A percentile compares a stretch with the other conserved stretches of the same genome.
Conservation (phyloP, 345 rosid genomes). For the Arabidopsis suecica region DNA sequence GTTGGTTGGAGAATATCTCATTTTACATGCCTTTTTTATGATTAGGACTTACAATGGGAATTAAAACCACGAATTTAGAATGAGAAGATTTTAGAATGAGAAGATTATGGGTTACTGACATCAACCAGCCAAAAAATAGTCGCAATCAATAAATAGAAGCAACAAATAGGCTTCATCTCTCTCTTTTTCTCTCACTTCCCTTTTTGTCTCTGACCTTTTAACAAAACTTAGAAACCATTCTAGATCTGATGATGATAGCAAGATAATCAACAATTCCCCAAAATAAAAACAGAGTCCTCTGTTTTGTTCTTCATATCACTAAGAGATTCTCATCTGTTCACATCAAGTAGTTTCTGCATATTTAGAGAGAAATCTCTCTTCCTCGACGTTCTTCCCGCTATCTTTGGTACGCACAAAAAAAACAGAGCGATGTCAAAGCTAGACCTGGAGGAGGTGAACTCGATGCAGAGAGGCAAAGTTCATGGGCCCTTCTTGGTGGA, state of each 20-base stretch:
- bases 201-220: constrained; percentile 11
- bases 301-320: constrained; percentile 9
- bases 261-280: constrained; percentile 3
- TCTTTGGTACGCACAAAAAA: constrained; percentile 9
- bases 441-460: constrained; percentile 10
- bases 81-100: constrained; percentile 8
- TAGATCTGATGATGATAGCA: not conserved
- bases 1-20: constrained; percentile 1
- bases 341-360: not conserved
- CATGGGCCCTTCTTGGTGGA: constrained; percentile 39
- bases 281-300: constrained; percentile 27
- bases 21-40: constrained; percentile 1
- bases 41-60: not conserved
- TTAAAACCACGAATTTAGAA: constrained; percentile 39
- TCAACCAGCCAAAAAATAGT: constrained; percentile 45
- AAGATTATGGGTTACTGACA: constrained; percentile 6
- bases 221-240: not conserved
- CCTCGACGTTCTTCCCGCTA: not conserved
- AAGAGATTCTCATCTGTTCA: constrained; percentile 5
- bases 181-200: constrained; percentile 7
- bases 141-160: constrained; percentile 30
- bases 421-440: constrained; percentile 21
- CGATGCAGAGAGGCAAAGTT: constrained; percentile 39
- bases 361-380: not conserved
- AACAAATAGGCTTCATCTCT: constrained; percentile 34